Evolutionary conservation across 2,329 filamentous ascomycete species (phyloP), one percentile per base, ranked within the genome.

Genomic region (Trichocomaceae sp.): DNA sequence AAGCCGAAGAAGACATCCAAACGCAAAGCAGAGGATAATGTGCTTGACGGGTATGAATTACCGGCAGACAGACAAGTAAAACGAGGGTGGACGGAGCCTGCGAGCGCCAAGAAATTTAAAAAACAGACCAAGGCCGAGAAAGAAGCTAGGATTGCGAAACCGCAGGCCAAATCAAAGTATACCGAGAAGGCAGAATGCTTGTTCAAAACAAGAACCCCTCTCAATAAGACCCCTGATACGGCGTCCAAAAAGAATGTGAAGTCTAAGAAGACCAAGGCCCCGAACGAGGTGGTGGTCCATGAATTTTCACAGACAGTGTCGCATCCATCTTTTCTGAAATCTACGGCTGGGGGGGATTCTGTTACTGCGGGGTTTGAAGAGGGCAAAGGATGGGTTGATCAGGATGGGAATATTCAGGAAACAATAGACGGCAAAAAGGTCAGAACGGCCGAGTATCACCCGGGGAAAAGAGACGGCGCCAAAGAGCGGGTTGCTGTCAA

Each of bases 231-330:
- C 8, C 68, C 71, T 15, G 55, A 58, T n/a, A 26, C 39, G 5
- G 17, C 33, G 1, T 49, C 49, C 20, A 65, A 68, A 15, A 64
- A 66, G 23, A 69, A 70, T 59, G 49, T 58, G 9, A 87, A 77
- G 59, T 78, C 78, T 61, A 83, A 81, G 61, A 84, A 83, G 62
- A 83, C 81, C 67, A 81, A 79, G 57, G 81, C 83, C 62, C 78
- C 79, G 46, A 78, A 76, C 20, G 82, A 87, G 57, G 78, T 85
- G 8, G 76, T 89, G 3, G 80, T 97, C 2, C 91, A 97, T 70
- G 93, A 99, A 67, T 97, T 96, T 66, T 83, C 87, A 62, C 90
- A 90, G 68, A 90, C 87, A 7, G 84, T 83, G 37, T 92, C 90
- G 63, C 86, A 90, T 60, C 88, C 90, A 0, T 87, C 82, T 4